Evolutionary conservation across 2,329 filamentous ascomycete species (phyloP).

Genomic region (Cryphonectria carpinicola): DNA sequence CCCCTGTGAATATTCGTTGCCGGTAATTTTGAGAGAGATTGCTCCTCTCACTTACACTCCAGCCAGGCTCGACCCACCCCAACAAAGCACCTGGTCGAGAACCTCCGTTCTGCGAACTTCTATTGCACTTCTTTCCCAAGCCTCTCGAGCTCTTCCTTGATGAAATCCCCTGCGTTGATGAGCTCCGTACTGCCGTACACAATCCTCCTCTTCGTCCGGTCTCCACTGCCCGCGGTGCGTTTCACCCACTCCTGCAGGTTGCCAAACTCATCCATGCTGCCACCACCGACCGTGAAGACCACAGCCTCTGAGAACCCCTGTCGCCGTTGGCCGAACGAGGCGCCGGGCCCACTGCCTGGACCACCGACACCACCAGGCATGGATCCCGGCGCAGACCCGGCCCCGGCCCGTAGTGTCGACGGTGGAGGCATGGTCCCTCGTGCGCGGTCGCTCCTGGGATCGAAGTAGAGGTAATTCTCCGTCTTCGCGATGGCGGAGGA

Average conservation of each 20-base stretch:
- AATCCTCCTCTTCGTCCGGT: constrained; percentile 74
- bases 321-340: constrained; percentile 86
- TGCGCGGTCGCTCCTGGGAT: constrained; percentile 90
- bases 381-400: constrained; percentile 27
- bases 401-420: constrained; percentile 57
- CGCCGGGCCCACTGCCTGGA: constrained; percentile 65
- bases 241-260: constrained; percentile 96
- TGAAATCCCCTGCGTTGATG: constrained; percentile 70
- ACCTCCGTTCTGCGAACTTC: background rate
- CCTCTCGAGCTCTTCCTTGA: constrained; percentile 65
- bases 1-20: background rate
- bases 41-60: background rate
- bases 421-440: constrained; percentile 88
- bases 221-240: constrained; percentile 64
- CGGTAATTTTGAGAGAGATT: background rate
- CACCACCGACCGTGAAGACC: constrained; percentile 93
- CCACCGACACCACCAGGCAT: constrained; percentile 51
- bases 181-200: constrained; percentile 94
- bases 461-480: constrained; percentile 96
- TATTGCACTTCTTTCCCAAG: constrained; percentile 59
- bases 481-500: constrained; percentile 95
- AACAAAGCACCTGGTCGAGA: background rate
- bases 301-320: constrained; percentile 90
- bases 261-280: constrained; percentile 98
- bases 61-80: background rate